Conservation (phyloP, 2,329 filamentous ascomycete genomes). For the Trichoderma koningii region DNA sequence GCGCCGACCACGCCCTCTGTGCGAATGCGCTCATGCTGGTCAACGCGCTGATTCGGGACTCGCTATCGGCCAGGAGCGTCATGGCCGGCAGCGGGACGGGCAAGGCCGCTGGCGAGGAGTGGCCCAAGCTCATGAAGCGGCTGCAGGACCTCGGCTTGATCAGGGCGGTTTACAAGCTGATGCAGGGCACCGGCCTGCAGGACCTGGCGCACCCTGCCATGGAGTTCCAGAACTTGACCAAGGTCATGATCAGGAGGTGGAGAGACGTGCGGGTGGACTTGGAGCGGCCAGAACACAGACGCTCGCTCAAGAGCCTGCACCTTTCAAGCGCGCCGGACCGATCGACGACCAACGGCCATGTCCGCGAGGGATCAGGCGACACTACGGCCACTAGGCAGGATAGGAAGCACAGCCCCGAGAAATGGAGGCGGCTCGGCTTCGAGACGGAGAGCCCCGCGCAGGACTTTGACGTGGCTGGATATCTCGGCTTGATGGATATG, state of each 20-base stretch:
- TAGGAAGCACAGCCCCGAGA: conserved; percentile 78
- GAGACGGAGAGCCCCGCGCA: conserved; percentile 82
- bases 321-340: conserved; percentile 73
- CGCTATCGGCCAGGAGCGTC: conserved; percentile 73
- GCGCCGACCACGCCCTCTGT: conserved; percentile 92
- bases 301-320: conserved; percentile 83
- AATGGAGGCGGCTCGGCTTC: conserved; percentile 91
- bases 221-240: conserved; percentile 91
- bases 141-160: conserved; percentile 92
- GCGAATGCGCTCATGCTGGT: conserved; percentile 94
- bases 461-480: conserved; percentile 85
- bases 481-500: conserved; percentile 95
- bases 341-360: conserved; percentile 43
- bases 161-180: conserved; percentile 85
- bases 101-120: conserved; percentile 62
- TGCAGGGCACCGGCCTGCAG: conserved; percentile 90
- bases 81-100: conserved; percentile 36
- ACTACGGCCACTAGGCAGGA: conserved; percentile 54
- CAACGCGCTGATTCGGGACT: conserved; percentile 92
- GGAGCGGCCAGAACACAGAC: conserved; percentile 83
- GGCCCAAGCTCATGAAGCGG: conserved; percentile 92
- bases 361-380: conserved; percentile 42
- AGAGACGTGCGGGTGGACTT: conserved; percentile 80
- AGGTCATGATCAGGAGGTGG: conserved; percentile 86
- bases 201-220: conserved; percentile 87